phyloP scores from a whole-genome alignment of 805 yeast species.

The Pichia nanzhaoensis region DNA sequence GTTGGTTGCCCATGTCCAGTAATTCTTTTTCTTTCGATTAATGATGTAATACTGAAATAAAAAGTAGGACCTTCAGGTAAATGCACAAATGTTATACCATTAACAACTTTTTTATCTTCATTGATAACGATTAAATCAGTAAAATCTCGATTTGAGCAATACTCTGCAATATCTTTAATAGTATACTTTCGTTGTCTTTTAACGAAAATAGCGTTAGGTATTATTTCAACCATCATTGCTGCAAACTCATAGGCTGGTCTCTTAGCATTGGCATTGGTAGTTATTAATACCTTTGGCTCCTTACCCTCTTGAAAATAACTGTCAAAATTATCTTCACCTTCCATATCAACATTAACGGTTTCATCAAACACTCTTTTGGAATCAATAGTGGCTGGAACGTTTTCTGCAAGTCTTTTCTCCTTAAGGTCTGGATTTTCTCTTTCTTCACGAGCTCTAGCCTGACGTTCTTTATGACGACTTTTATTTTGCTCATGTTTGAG shows the following conservation, averaged over 20 bases:
- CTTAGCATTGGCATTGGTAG: constrained; percentile 83
- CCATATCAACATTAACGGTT: constrained; percentile 55
- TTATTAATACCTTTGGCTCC: constrained; percentile 81
- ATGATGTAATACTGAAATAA: constrained; percentile 78
- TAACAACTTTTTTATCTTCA: constrained; percentile 89
- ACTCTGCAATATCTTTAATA: constrained; percentile 80
- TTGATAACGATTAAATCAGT: constrained; percentile 86
- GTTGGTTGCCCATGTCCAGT: constrained; percentile 89
- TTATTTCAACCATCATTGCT: constrained; percentile 70
- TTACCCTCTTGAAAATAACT: constrained; percentile 42
- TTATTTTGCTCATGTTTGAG: constrained; percentile 70
- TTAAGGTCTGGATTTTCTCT: constrained; percentile 73
- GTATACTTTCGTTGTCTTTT: constrained; percentile 80
- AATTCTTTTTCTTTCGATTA: constrained; percentile 67
- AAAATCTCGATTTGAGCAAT: constrained; percentile 74
- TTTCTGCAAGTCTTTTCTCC: constrained; percentile 69
- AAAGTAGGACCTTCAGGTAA: constrained; percentile 94
- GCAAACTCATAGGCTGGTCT: constrained; percentile 88
- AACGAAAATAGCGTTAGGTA: constrained; percentile 82
- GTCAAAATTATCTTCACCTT: constrained; percentile 61
- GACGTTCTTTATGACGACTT: constrained; percentile 67
- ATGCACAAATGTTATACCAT: constrained; percentile 89
- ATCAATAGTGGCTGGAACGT: constrained; percentile 79
- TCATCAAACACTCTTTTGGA: constrained; percentile 81
- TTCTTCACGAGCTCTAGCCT: constrained; percentile 85